These are phyloP conservation scores for Sporisorium iseilematis-ciliati DNA, from an alignment of 1,284 basidiomycete species.

Conservation along the genomic window DNA sequence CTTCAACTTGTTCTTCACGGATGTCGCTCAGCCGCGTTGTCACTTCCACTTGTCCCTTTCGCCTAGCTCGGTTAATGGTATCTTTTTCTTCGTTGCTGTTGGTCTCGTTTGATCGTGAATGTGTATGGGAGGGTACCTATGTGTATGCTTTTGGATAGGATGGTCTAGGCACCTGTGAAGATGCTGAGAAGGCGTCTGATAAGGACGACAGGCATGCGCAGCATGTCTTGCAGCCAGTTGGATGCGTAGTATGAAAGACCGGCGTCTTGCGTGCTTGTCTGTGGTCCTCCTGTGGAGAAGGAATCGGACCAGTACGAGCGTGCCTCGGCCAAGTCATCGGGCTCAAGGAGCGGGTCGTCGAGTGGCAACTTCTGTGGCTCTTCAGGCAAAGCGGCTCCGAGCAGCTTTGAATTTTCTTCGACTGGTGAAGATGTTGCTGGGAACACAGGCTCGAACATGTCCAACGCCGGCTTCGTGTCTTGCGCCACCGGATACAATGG, in stretches of 20 bases:
- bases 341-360: neutral
- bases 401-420: neutral
- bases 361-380: neutral
- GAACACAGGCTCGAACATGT: neutral
- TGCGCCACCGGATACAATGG: neutral
- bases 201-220: conserved; percentile 14
- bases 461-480: neutral
- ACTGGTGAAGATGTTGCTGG: neutral
- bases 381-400: neutral
- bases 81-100: neutral
- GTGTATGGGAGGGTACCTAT: conserved; percentile 6
- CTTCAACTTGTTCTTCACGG: neutral
- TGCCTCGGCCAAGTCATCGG: neutral
- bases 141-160: neutral
- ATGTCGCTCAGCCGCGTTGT: no score
- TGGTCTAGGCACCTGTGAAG: conserved; percentile 6
- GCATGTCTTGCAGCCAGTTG: conserved; percentile 17
- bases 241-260: conserved; percentile 5
- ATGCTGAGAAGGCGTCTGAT: conserved; percentile 10
- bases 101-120: neutral
- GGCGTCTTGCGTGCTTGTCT: neutral
- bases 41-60: neutral
- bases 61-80: neutral
- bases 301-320: conserved; percentile 4
- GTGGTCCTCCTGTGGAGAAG: neutral